A percentile compares a stretch with the other conserved stretches of the same genome.
Evolutionary conservation across 495 filamentous ascomycete species (phyloP).

Genomic region (Podospora comata): DNA sequence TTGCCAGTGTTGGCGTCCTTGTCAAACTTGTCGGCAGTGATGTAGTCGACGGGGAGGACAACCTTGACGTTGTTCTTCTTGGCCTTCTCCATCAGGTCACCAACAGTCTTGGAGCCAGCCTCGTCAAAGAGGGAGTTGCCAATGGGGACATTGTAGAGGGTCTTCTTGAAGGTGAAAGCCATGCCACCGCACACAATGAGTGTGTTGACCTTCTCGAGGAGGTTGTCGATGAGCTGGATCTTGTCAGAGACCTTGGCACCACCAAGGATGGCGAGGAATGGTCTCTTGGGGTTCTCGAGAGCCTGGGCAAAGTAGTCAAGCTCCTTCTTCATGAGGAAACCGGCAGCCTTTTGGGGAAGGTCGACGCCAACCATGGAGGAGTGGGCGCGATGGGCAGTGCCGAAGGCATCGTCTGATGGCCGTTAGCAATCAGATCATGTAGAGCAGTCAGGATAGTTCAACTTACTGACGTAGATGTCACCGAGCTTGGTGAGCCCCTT

Average conservation of each 20-base stretch:
- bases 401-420: constrained; percentile 86
- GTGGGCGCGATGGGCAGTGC: constrained; percentile 95
- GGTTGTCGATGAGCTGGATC: constrained; percentile 98
- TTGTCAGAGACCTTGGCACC: constrained; percentile 99
- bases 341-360: constrained; percentile 91
- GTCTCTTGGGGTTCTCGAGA: constrained; percentile 85
- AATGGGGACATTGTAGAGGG: constrained; percentile 82
- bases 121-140: constrained; percentile 93
- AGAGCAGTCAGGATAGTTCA: background rate
- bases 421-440: background rate
- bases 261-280: constrained; percentile 97
- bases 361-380: constrained; percentile 98
- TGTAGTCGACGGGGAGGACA: constrained; percentile 89
- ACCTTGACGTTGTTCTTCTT: constrained; percentile 94
- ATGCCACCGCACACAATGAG: constrained; percentile 97
- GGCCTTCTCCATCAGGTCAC: constrained; percentile 85
- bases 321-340: constrained; percentile 99
- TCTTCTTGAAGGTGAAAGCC: constrained; percentile 99
- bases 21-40: constrained; percentile 92
- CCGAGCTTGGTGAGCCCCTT: constrained; percentile 92
- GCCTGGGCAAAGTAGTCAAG: constrained; percentile 99
- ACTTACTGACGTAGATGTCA: constrained; percentile 94
- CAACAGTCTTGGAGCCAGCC: constrained; percentile 88
- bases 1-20: constrained; percentile 75
- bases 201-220: constrained; percentile 93